Conservation (phyloP, 495 filamentous ascomycete genomes). For the Antarctomyces pellizariae region DNA sequence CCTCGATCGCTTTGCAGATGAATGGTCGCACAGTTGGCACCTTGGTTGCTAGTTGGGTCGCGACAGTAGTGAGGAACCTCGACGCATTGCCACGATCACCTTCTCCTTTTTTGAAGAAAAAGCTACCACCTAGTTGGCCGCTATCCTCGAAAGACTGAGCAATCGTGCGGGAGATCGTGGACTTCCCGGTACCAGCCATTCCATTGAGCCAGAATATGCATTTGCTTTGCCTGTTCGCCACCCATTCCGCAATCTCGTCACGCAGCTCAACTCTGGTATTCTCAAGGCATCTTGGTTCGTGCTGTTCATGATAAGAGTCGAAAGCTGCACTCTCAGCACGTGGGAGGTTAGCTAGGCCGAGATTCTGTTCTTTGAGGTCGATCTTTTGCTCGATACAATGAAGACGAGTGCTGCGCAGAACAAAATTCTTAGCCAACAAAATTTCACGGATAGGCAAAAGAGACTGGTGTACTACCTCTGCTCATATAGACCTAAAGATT, state of each 20-base stretch:
- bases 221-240: conserved; percentile 1
- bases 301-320: conserved; percentile 13
- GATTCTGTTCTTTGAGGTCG: too few relatives aligned
- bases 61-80: conserved; percentile 22
- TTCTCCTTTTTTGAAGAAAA: conserved; percentile 30
- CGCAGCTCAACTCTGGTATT: conserved; percentile 14
- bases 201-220: conserved; percentile 21
- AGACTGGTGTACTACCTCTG: conserved; percentile 15
- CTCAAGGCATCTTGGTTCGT: conserved; percentile 11
- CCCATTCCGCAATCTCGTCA: conserved; percentile 9
- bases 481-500: too few relatives aligned
- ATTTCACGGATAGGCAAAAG: conserved; percentile 1
- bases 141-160: conserved; percentile 9
- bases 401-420: conserved; percentile 2
- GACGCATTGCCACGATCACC: conserved; percentile 18
- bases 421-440: conserved; percentile 2
- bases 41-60: conserved; percentile 16
- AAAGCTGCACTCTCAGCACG: conserved; percentile 3
- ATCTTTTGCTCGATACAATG: conserved; percentile 5
- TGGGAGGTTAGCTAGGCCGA: conserved; percentile 3
- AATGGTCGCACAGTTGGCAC: conserved; percentile 11
- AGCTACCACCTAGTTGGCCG: conserved; percentile 17
- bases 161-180: conserved; percentile 20
- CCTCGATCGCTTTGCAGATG: conserved; percentile 17
- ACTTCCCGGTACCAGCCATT: conserved; percentile 25